Conservation (phyloP, 257 asterid genomes). For the Solanum pimpinellifolium region DNA sequence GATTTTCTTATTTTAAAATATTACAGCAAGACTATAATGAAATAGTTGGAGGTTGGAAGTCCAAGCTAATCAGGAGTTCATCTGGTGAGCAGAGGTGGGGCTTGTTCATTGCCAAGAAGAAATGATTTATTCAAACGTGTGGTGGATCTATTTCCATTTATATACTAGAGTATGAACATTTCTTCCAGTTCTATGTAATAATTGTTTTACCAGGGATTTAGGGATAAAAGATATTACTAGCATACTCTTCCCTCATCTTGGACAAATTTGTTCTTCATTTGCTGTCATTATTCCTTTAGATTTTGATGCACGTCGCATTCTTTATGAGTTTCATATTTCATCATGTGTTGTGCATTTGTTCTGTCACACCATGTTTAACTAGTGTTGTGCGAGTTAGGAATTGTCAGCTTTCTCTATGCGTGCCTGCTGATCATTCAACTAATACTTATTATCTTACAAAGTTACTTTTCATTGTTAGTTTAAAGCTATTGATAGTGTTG, state of each 20-base stretch:
- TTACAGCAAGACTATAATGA: constrained; percentile 47
- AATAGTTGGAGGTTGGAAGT: constrained; percentile 82
- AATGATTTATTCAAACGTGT: constrained; percentile 14
- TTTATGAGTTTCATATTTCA: not conserved
- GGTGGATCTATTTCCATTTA: not conserved
- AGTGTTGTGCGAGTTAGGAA: not conserved
- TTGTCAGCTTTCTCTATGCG: not conserved
- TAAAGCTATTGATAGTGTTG: not conserved
- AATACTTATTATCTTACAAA: not conserved
- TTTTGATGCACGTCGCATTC: not conserved
- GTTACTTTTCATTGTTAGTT: not conserved
- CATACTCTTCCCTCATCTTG: not conserved
- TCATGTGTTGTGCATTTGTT: not conserved
- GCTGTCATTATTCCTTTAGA: not conserved
- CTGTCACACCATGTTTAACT: not conserved
- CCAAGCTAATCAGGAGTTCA: constrained; percentile 62
- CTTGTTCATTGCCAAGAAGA: constrained; percentile 67
- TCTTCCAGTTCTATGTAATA: not conserved
- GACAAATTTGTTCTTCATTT: not conserved
- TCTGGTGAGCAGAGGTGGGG: constrained; percentile 99
- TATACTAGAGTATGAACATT: not conserved
- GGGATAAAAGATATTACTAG: not conserved
- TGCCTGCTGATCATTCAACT: not conserved
- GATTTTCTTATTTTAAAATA: not conserved
- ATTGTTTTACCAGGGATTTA: not conserved